These are phyloP conservation scores for Zea mays DNA, from an alignment of 176 grass and related monocot species.

Conservation along the genomic window Zm-B73-REFERENCE-NAM-5.0 NC_050096.1:204860001-204860500, in stretches of 20 bases:
- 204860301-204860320: background rate
- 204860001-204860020: conserved; percentile 20
- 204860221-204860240: background rate
- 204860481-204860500: too few relatives aligned
- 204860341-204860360: background rate
- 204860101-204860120: background rate
- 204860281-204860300: background rate
- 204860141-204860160: background rate
- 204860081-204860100: background rate
- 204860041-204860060: background rate
- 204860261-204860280: background rate
- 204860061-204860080: background rate
- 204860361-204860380: background rate
- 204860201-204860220: background rate
- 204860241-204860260: background rate
- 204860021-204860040: background rate
- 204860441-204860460: too few relatives aligned
- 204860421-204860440: too few relatives aligned
- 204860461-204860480: too few relatives aligned
- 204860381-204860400: too few relatives aligned
- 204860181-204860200: background rate
- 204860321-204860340: background rate
- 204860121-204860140: background rate
- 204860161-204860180: background rate
- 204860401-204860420: too few relatives aligned